Base-by-base conservation (phyloP, 2,329 filamentous ascomycete genomes). In the Orbilia javanica region DNA sequence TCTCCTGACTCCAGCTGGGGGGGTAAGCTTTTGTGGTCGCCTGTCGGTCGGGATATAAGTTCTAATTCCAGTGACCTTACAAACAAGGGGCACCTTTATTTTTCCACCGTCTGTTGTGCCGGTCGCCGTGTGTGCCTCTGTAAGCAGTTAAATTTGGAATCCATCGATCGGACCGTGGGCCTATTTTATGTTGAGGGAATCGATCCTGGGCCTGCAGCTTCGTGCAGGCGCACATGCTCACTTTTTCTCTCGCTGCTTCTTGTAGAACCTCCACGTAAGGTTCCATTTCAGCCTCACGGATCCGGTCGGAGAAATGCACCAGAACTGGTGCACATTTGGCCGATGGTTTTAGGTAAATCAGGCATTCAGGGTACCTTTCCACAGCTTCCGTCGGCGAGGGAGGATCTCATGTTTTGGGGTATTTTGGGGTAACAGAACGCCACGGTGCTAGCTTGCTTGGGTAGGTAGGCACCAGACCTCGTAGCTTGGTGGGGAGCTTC, bases 101-200 rank as follows among this genome's bases (percentile, higher is more conserved):
- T 60, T 62, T 39, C 7, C 18, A 22, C 31, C 3, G 18, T 60
- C 34, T 60, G 11, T 60, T 25, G 55, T 42, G 42, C 55, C 55
- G 34, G 31, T 60, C 55, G 60, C 39, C 27, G 29, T 57, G 60
- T 18, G 55, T 60, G 55, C 55, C 29, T 20, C n/a, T 39, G 11
- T 15, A 25, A 7, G 31, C 22, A 27, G 15, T 60, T 60, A 60
- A 60, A 73, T 73, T 73, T 73, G 69, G 69, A 73, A 73, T 73
- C n/a, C 57, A 44, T 66, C 39, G 46, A 64, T 64, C 55, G 55
- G 55, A 42, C 55, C 55, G 55, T 60, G 34, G 53, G 55, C 55
- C 55, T 60, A 60, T 60, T 42, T 60, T 42, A 60, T 60, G 53
- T 42, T 60, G 55, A 60, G 55, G 52, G 53, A 36, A 36, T 57